Percentiles rank a stretch among this genome's conserved stretches.
Evolutionary conservation across 2,329 filamentous ascomycete genomes (phyloP).

Genomic region (Verticillium isaacii): DNA sequence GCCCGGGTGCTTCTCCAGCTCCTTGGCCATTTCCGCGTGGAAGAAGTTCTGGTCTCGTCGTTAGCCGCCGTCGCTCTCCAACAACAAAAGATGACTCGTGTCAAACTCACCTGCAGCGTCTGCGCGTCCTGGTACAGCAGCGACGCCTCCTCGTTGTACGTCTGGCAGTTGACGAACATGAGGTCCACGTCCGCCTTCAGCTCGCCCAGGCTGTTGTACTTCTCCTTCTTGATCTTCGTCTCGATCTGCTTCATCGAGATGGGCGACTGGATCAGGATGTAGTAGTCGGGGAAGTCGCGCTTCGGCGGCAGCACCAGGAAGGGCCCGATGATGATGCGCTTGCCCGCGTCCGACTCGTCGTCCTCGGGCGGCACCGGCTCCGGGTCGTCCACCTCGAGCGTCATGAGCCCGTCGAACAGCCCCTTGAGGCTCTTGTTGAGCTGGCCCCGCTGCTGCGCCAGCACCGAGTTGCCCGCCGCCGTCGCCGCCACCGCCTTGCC

Average conservation of each 20-base stretch:
- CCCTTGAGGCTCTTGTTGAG: conserved; percentile 75
- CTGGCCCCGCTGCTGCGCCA: conserved; percentile 61
- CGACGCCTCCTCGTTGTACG: conserved; percentile 95
- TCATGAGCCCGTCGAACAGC: conserved; percentile 77
- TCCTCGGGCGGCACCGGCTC: conserved; percentile 52
- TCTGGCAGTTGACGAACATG: conserved; percentile 86
- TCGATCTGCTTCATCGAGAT: conserved; percentile 96
- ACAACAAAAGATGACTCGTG: not conserved
- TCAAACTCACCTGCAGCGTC: conserved; percentile 70
- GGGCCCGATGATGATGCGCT: conserved; percentile 83
- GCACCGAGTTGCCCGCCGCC: conserved; percentile 20
- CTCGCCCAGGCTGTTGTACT: conserved; percentile 77
- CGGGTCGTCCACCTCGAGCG: conserved; percentile 73
- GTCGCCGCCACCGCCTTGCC: conserved; percentile 51
- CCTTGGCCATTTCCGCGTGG: conserved; percentile 46
- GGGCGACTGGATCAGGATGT: conserved; percentile 83
- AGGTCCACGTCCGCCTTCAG: conserved; percentile 78
- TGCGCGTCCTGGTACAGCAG: conserved; percentile 89
- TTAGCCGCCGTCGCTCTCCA: conserved; percentile 23
- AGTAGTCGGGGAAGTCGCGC: conserved; percentile 91
- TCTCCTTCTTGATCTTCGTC: conserved; percentile 92
- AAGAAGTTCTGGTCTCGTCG: conserved; percentile 47
- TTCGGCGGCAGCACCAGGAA: conserved; percentile 90
- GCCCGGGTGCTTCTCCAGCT: conserved; percentile 49
- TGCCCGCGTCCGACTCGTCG: conserved; percentile 52